These are phyloP conservation scores for Meira nashicola DNA, from an alignment of 1,284 basidiomycete genomes.

Conservation along the genomic window DNA sequence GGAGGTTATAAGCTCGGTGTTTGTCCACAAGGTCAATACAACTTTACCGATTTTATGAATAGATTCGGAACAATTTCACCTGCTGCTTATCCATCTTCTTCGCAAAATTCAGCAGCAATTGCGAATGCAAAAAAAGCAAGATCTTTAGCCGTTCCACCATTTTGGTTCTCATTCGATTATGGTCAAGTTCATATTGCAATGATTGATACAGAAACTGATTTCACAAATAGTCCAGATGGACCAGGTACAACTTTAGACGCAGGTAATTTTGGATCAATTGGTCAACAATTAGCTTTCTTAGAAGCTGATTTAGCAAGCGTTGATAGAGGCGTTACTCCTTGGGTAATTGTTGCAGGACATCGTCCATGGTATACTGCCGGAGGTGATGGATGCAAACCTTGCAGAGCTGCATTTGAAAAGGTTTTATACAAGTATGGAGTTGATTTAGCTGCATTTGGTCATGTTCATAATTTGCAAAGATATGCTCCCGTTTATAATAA, in stretches of 20 bases:
- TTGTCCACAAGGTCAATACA: slow-evolving; percentile 35
- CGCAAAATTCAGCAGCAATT: slow-evolving; percentile 2
- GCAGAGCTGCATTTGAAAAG: slow-evolving; percentile 52
- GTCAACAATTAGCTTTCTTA: slow-evolving; percentile 29
- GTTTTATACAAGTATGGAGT: slow-evolving; percentile 50
- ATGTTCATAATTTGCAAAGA: slow-evolving; percentile 54
- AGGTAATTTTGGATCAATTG: slow-evolving; percentile 3
- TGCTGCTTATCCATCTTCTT: slow-evolving; percentile 17
- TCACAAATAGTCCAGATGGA: slow-evolving; percentile 24
- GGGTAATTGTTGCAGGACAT: slow-evolving; percentile 53
- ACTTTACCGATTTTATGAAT: slow-evolving; percentile 28
- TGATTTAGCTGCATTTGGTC: slow-evolving; percentile 50
- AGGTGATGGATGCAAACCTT: slow-evolving; percentile 32
- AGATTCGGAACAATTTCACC: slow-evolving; percentile 28
- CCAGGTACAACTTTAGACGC: slow-evolving; percentile 7
- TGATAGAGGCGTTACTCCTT: slow-evolving; percentile 53
- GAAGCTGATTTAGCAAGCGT: slow-evolving; percentile 51
- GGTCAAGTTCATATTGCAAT: slow-evolving; percentile 33
- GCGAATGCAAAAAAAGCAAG: slow-evolving; percentile 3
- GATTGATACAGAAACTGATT: slow-evolving; percentile 40
- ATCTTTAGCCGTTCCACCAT: slow-evolving; percentile 7
- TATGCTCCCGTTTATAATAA: slow-evolving; percentile 44
- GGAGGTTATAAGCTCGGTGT: slow-evolving; percentile 13
- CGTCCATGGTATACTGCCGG: slow-evolving; percentile 14
- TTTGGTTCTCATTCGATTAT: slow-evolving; percentile 38